Evolutionary conservation across 441 rosid genomes (phyloP).

Genomic region (Eugenia klotzschiana): DNA sequence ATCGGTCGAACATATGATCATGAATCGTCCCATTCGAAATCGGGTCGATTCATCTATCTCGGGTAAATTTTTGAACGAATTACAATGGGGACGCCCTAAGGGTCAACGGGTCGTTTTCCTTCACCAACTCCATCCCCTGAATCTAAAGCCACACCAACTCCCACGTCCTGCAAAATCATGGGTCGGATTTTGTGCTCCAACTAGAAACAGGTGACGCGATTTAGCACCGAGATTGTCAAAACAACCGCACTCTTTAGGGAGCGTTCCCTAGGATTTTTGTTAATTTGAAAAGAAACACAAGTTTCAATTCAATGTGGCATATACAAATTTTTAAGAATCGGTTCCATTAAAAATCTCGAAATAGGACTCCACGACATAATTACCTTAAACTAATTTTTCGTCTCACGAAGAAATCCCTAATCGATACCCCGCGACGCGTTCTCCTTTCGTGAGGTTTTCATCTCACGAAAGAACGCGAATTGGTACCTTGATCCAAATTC

Average conservation of each 20-base stretch:
- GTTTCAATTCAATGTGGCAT: not conserved
- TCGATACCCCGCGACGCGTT: fast-evolving
- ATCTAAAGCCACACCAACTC: too few species aligned
- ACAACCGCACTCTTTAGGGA: not conserved
- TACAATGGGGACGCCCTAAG: too few species aligned
- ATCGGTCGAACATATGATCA: too few species aligned
- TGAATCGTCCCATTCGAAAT: too few species aligned
- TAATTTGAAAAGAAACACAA: not conserved
- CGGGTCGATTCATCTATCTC: too few species aligned
- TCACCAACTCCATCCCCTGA: too few species aligned
- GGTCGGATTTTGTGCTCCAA: too few species aligned
- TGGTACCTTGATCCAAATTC: not conserved
- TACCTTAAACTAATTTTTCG: fast-evolving
- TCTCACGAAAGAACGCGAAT: too few species aligned
- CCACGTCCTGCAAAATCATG: too few species aligned
- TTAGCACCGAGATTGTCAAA: not conserved
- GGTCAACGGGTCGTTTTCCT: too few species aligned
- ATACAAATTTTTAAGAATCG: not conserved
- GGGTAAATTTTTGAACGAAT: too few species aligned
- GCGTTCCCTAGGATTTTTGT: not conserved
- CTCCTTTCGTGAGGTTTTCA: fast-evolving
- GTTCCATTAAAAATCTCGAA: not conserved
- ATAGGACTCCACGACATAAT: not conserved
- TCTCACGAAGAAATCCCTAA: not conserved
- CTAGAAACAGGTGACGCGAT: not conserved